Conservation (phyloP, 306 rosid species). For the Lathyrus oleraceus region DNA sequence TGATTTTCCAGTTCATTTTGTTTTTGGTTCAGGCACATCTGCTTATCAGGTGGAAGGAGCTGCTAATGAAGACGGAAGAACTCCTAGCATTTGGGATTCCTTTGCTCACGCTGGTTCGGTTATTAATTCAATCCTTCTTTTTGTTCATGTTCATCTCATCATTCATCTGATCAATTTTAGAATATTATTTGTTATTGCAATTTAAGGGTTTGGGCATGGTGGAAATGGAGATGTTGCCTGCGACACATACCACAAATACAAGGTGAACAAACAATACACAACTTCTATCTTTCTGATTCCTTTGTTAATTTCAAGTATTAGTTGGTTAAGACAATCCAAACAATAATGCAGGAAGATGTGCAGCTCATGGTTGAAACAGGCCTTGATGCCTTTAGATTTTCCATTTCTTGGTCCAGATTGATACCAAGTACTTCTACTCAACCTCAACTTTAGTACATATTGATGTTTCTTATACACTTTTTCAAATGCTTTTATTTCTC, state of each 20-base stretch:
- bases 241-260: constrained; percentile 65
- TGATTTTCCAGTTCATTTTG: constrained; percentile 61
- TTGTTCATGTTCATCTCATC: background rate
- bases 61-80: constrained; percentile 68
- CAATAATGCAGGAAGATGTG: constrained; percentile 70
- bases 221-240: constrained; percentile 66
- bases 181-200: background rate
- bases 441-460: background rate
- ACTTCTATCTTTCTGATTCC: background rate
- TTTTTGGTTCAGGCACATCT: constrained; percentile 71
- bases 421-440: constrained; percentile 55
- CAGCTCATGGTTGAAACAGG: constrained; percentile 66
- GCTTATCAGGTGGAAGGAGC: constrained; percentile 93
- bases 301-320: too few relatives aligned
- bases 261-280: constrained; percentile 45
- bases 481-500: background rate
- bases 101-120: constrained; percentile 51
- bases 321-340: too few relatives aligned
- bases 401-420: constrained; percentile 90
- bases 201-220: constrained; percentile 42
- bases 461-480: background rate
- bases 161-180: background rate
- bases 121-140: background rate
- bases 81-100: constrained; percentile 74
- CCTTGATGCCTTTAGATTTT: constrained; percentile 70